Conservation (phyloP, 371 early-diverging fungal species). For the Saksenaea vasiformis region DNA sequence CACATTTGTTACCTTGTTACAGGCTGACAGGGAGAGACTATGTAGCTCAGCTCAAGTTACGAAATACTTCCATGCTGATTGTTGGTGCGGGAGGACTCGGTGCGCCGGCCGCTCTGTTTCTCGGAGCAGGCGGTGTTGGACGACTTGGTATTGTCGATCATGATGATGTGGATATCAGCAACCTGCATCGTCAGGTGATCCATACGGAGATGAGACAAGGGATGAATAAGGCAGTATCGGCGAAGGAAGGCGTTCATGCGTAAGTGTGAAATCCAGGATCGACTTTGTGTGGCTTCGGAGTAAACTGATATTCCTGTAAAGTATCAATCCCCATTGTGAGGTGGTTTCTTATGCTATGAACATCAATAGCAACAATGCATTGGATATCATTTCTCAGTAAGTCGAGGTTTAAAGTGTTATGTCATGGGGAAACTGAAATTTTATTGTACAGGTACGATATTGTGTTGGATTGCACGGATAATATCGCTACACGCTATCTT, state of each 20-base stretch:
- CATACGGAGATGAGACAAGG: conserved; percentile 82
- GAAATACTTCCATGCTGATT: conserved; percentile 79
- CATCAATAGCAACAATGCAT: conserved; percentile 68
- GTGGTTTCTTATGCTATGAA: conserved; percentile 57
- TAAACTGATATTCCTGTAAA: conserved; percentile 11
- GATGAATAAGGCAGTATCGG: conserved; percentile 81
- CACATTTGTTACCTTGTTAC: neutral
- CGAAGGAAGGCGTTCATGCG: conserved; percentile 61
- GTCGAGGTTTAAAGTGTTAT: neutral
- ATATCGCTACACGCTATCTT: conserved; percentile 95
- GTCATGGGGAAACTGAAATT: neutral
- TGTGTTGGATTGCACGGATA: conserved; percentile 97
- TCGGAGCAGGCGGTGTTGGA: conserved; percentile 93
- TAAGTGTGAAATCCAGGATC: conserved; percentile 28
- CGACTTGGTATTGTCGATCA: conserved; percentile 95
- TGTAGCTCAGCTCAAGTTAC: conserved; percentile 81
- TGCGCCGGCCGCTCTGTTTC: conserved; percentile 87
- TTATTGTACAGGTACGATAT: conserved; percentile 74
- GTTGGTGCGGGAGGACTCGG: conserved; percentile 99
- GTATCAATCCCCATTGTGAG: conserved; percentile 60
- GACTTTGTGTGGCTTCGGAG: conserved; percentile 6
- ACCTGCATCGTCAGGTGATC: conserved; percentile 97
- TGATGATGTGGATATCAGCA: conserved; percentile 93
- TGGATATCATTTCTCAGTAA: conserved; percentile 56
- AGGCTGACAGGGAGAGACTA: neutral